Conservation (phyloP, 306 rosid genomes). For the Cucumis sativus region DNA sequence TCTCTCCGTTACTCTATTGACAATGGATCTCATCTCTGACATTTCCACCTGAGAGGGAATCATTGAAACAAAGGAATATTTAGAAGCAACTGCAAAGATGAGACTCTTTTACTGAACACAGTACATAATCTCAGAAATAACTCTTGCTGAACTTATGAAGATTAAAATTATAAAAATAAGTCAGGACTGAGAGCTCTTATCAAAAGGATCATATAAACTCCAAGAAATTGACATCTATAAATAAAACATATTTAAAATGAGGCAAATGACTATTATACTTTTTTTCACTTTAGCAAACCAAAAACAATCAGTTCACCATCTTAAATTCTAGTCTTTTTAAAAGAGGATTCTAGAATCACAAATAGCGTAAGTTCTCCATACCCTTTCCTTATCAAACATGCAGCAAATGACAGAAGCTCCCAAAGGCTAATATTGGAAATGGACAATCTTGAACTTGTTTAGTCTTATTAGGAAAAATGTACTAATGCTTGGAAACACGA, state of each 20-base stretch:
- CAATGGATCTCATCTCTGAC: slow-evolving; percentile 82
- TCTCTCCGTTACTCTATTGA: slow-evolving; percentile 51
- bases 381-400: background rate
- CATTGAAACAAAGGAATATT: background rate
- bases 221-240: background rate
- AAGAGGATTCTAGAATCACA: background rate
- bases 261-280: background rate
- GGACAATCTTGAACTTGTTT: background rate
- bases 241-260: background rate
- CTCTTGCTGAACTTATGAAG: background rate
- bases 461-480: background rate
- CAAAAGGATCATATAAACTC: background rate
- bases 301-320: background rate
- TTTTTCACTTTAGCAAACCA: background rate
- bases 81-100: background rate
- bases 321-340: background rate
- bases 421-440: background rate
- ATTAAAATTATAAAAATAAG: background rate
- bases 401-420: background rate
- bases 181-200: background rate
- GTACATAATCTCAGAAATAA: background rate
- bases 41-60: slow-evolving; percentile 67
- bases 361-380: background rate
- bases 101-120: background rate
- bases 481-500: background rate